Base-by-base conservation (phyloP, 441 rosid species). In the Brassica balearica region DNA sequence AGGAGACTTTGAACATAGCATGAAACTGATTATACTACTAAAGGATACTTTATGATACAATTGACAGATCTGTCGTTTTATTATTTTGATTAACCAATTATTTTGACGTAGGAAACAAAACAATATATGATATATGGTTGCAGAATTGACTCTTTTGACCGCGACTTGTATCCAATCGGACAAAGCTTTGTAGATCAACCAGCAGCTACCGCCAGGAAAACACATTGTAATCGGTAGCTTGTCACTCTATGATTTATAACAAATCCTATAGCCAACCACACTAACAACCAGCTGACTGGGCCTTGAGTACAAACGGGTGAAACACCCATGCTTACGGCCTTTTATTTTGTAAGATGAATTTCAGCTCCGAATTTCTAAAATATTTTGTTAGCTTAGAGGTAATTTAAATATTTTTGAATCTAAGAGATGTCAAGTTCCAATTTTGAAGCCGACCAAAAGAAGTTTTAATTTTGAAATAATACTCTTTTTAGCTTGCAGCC, bases 51-150 rank as follows among this genome's bases (percentile, higher is more conserved):
- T 25, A 25, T 25, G 27, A 25, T 25, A 29, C 34, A 29, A 29
- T 29, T 1, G 22, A 10, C 36, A 59, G 14, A 22, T 36, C 41
- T 36, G 41, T 36, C 41, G 5, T 11, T 74, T 73, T 68, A 79
- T 68, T 73, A 69, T 53, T 36, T 69, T 79, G 27, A 68, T 68
- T 34, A 68, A 63, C 68, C 75, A 74, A 69, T 69, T 69, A 74
- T 79, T 69, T 0, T 69, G 32, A 55, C 62, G 8, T 34, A 5
- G 12, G 25, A 55, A 58, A 29, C 8, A 2, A 15, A 17, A 65
- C 2, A 12, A 56, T 32, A 67, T 56, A 78, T 17, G 48, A 68
- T 53, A 73, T n/a, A 73, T n/a, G 41, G 41, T 34, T 34, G 41
- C 41, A 34, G 41, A 1, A 34, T 34, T 6, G 2, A 2, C 36